A percentile compares a stretch with the other conserved stretches of the same genome.
phyloP scores from a whole-genome alignment of 352 stramenopile genomes.

The Globisporangium viniferum region DNA sequence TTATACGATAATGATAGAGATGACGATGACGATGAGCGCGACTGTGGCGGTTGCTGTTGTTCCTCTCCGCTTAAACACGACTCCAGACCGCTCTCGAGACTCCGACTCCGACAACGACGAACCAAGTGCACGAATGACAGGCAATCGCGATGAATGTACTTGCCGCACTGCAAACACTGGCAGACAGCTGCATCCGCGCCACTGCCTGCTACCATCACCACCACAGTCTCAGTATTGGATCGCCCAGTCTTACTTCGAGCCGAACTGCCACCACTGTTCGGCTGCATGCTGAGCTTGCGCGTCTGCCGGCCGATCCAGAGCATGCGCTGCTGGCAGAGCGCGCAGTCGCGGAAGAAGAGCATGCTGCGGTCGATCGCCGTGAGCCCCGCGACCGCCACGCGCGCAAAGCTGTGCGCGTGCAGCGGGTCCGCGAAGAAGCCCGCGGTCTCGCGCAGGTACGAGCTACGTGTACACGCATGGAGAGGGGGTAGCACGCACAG shows the following conservation, averaged over 20 bases:
- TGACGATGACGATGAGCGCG: background rate
- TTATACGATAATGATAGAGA: background rate
- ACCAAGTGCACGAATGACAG: conserved; percentile 44
- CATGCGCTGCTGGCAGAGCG: conserved; percentile 47
- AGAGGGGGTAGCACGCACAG: background rate
- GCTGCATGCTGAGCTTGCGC: background rate
- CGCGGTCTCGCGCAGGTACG: conserved; percentile 37
- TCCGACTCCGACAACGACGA: conserved; percentile 40
- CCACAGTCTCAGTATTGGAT: background rate
- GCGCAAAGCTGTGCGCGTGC: conserved; percentile 60
- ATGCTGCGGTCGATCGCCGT: conserved; percentile 49
- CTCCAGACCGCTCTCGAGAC: conserved; percentile 20
- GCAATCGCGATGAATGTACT: conserved; percentile 55
- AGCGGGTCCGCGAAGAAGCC: conserved; percentile 42
- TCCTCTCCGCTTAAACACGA: background rate
- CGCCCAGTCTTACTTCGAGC: background rate
- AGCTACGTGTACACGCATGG: conserved; percentile 17
- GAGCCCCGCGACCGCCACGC: conserved; percentile 27
- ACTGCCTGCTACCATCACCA: background rate
- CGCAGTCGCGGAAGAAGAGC: conserved; percentile 63
- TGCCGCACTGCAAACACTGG: conserved; percentile 54
- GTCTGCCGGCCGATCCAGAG: conserved; percentile 26
- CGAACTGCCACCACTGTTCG: background rate
- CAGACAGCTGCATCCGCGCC: conserved; percentile 24
- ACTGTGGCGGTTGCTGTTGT: background rate